These are phyloP conservation scores for Talaromyces ruber DNA, from an alignment of 495 filamentous ascomycete genomes.

Conservation along the genomic window DNA sequence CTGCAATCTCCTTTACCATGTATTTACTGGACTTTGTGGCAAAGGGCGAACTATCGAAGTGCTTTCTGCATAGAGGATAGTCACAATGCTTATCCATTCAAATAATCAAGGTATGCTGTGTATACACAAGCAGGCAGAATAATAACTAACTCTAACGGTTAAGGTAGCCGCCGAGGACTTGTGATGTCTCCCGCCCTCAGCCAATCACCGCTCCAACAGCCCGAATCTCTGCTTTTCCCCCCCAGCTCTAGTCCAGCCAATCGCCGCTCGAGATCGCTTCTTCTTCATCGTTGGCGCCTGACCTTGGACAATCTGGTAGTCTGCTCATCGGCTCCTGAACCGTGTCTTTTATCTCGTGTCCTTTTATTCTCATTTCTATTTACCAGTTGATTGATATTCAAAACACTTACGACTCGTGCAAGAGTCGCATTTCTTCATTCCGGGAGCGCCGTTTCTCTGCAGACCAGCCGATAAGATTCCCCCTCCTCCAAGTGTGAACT, in stretches of 20 bases:
- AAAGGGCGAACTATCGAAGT: background rate
- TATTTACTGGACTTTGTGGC: background rate
- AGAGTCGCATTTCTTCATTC: conserved; percentile 3
- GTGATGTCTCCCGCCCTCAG: background rate
- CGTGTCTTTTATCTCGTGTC: background rate
- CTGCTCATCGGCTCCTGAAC: background rate
- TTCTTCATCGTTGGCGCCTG: conserved; percentile 1
- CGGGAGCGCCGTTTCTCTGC: conserved; percentile 4
- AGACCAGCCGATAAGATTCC: background rate
- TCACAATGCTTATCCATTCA: no score
- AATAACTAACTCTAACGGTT: background rate
- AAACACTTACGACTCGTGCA: background rate
- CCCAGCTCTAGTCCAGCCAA: conserved; percentile 1
- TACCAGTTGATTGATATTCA: background rate
- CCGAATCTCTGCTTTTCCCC: background rate
- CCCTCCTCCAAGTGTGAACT: background rate
- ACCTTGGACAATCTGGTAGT: background rate
- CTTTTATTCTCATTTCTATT: background rate
- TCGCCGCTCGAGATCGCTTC: background rate
- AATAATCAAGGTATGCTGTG: background rate
- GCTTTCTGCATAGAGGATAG: background rate
- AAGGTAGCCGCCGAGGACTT: background rate
- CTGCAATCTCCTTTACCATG: background rate
- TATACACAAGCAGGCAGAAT: background rate
- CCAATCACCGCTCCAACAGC: background rate